phyloP scores from a whole-genome alignment of 768 basidiomycete species.

The Pholiota molesta region DNA sequence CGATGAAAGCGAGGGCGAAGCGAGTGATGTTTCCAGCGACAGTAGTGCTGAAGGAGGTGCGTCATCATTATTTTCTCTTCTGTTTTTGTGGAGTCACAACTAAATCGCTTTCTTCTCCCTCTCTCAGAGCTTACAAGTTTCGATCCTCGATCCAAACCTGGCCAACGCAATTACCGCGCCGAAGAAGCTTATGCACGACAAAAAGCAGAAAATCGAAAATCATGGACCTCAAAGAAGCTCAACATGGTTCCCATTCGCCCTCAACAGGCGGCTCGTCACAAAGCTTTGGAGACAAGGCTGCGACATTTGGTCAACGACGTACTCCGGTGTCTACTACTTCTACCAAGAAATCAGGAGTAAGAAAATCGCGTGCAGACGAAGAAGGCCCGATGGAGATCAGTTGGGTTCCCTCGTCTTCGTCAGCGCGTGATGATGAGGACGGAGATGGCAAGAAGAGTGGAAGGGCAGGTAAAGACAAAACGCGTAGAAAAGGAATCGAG shows the following conservation, averaged over 20 bases:
- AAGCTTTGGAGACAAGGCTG: conserved; percentile 44
- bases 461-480: conserved; percentile 29
- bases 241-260: conserved; percentile 71
- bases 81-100: conserved; percentile 4
- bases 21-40: conserved; percentile 30
- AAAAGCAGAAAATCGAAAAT: conserved; percentile 42
- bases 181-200: conserved; percentile 48
- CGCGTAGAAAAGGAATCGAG: conserved; percentile 65
- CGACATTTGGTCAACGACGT: conserved; percentile 76
- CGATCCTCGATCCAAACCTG: conserved; percentile 51
- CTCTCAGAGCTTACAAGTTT: conserved; percentile 51
- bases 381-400: conserved; percentile 84
- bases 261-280: conserved; percentile 28
- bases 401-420: conserved; percentile 68
- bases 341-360: conserved; percentile 15
- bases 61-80: conserved; percentile 15
- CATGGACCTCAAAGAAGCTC: conserved; percentile 40
- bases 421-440: conserved; percentile 35
- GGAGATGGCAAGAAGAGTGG: conserved; percentile 24
- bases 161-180: conserved; percentile 48
- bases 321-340: conserved; percentile 19
- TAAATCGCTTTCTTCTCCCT: conserved; percentile 1
- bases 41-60: conserved; percentile 64
- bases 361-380: conserved; percentile 25
- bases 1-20: conserved; percentile 24